Evolutionary conservation across 1,139 yeast species (phyloP), one percentile per base, ranked within the genome.

Genomic region (Sugiyamaella japonica): DNA sequence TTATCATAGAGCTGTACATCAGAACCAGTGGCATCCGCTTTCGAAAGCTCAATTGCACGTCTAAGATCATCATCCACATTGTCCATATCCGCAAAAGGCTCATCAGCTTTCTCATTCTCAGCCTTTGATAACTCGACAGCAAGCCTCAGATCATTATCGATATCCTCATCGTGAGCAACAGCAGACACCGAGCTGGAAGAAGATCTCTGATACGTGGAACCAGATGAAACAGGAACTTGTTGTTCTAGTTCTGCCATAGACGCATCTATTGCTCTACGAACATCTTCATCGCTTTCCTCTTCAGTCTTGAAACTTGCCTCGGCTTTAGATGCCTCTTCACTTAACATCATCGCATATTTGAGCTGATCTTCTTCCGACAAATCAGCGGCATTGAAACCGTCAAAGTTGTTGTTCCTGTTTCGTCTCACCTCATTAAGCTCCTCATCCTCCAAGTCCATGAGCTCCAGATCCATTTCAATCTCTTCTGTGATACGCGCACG

Each of bases 361-460:
- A 76, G 56, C 57, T 76, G 78, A 28, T 76, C 71, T 38, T 76
- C 78, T 42, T 77, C 80, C 16, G 73, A 73, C 48, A 75, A 65
- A 23, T 70, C 60, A 50, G 70, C 73, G 12, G 72, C 73, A 53
- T 69, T 67, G 32, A 28, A 46, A 4, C 48, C 52, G 23, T 49
- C 40, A 57, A 68, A 71, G 31, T 62, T 59, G 31, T 62, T 59
- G 32, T 58, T 61, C 12, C 63, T 50, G 4, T 57, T 59, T 52
- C 65, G 65, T 36, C 69, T 68, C 28, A 69, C 73, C 47, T 70
- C 69, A 47, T 67, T 70, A 9, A 67, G 59, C 25, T 67, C 69
- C 12, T 67, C 66, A 42, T 77, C 76, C 41, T 70, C 72, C 29
- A 65, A 53, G 7, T 70, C 70, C 57, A 66, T 62, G 36, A 66